Base-by-base conservation (phyloP, 257 asterid species). In the Solanum ossicruentum region DNA sequence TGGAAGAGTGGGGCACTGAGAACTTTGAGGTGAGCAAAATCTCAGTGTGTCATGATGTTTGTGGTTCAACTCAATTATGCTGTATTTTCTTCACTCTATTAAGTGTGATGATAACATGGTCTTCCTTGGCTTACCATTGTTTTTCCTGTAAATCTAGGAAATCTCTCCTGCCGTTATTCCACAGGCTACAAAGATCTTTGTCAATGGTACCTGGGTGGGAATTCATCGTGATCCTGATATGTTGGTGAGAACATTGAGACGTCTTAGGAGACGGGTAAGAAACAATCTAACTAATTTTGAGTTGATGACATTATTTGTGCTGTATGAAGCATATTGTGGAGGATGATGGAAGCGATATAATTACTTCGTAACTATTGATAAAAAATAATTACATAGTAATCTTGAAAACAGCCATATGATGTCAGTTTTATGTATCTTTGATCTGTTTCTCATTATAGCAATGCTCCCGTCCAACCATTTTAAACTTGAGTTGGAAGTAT, bases 1-100 rank as follows among this genome's bases (percentile, higher is more conserved):
- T 96, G 83, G 99, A 96, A 90, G 98, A 96, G 88, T 96, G 98
- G 98, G 99, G 98, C 85, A 96, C 98, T 20, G 99, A 96, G 92
- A 96, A 95, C 89, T 96, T 96, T 90, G 98, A 95, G 98, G 98
- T 96, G 60, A 86, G 84, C 73, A 75, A 26, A 52, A 69, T 36
- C 41, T 54, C 49, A 41, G 84, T 56, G n/a, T 15, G 49, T 58
- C 72, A 65, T 36, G 88, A 67, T 69, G 41, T 87, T 54, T 84
- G 84, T 85, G 63, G 18, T 45, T 61, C 67, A 84, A 17, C 71
- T 47, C 75, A 82, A 26, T 86, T 72, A 81, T 49, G 73, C 51
- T 83, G 18, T 51, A 69, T 43, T 84, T 80, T 71, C 57, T 51
- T 39, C 26, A 10, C 82, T 51, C 28, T 51, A 15, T 26, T 51